Base-by-base conservation (phyloP, 2,329 filamentous ascomycete species). In the Colletotrichum paranaense region DNA sequence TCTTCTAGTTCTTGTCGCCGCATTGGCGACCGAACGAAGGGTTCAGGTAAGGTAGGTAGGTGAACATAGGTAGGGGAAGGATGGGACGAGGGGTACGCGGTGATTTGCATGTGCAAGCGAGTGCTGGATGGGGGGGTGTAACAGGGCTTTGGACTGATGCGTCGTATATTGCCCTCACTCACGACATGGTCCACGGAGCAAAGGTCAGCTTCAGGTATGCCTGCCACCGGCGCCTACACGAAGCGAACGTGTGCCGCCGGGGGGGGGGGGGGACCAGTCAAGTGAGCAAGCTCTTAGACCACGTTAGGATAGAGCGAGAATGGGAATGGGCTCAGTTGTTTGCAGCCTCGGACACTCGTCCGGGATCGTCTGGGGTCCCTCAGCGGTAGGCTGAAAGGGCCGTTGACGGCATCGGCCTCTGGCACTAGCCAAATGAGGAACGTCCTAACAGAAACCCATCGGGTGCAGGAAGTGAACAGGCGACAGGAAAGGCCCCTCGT, bases 51-150 rank as follows among this genome's bases (percentile, higher is more conserved):
- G 58, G 30, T 58, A 30, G 35, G 56, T 35, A 35, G 32, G 32
- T 28, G 19, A 52, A 53, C 52, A 57, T 68, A 57, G 24, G 55
- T 49, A 60, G 56, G 60, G 55, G 59, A 55, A 60, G 59, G 70
- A 65, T 65, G 59, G 60, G 70, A 70, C 67, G 67, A 70, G 67
- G 67, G 55, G 68, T 68, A 62, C 46, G 68, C 38, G 24, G 52
- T 56, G 69, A 73, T 73, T 66, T 74, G 63, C 62, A 73, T 64
- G 73, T 74, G 73, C 73, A 75, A 75, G 52, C 62, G 53, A 58
- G 55, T 52, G n/a, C 52, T 35, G 35, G 57, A 42, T 53, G 16
- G 26, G 63, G 63, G 53, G 49, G 38, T 49, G 42, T 30, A 46
- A 58, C n/a, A 24, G 52, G 56, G 42, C 70, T 28, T 19, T 55